Base-by-base conservation (phyloP, 768 basidiomycete genomes). In the Asterophora parasitica region DNA sequence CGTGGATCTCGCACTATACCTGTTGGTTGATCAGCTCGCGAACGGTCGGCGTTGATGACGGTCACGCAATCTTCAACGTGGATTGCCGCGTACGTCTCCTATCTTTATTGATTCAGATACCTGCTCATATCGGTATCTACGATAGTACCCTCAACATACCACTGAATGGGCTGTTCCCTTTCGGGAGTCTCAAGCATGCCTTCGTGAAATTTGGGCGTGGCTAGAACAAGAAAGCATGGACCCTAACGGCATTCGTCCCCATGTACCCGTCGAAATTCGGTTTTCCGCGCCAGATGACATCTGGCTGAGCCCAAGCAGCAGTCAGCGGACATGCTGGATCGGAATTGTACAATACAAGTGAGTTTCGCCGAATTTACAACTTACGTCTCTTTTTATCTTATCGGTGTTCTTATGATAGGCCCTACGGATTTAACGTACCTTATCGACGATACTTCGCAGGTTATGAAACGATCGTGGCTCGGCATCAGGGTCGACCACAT, bases 281-380 rank as follows among this genome's bases (percentile, higher is more conserved):
- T 93, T 90, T 64, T 86, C 91, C 36, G 81, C 82, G 11, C 73
- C 75, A 17, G 96, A 98, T 65, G 90, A 96, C 60, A 88, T 96
- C 44, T 97, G 91, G 91, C 74, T 99, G 27, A 92, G 88, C 62
- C 96, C 96, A 2, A 85, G 86, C 59, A 81, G 80, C 60, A 85
- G 84, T 44, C 76, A 81, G 48, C 72, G 69, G 62, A 93, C 88
- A 7, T 88, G 85, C 56, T 99, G 93, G 88, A 90, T 99, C 50
- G 96, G 96, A n/a, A 82, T 98, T 44, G 81, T 96, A n/a, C 91
- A 94, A 61, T 99, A 84, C 72, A 92, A 91, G 95, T 97, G 49
- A 59, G 88, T 68, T 11, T 44, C 23, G 35, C 40, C 34, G 20
- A 46, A 44, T 40, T 51, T 15, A 19, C 30, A n/a, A 13, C 37